These are phyloP conservation scores for Botryotinia convoluta DNA, from an alignment of 2,329 filamentous ascomycete species.

Conservation along the genomic window DNA sequence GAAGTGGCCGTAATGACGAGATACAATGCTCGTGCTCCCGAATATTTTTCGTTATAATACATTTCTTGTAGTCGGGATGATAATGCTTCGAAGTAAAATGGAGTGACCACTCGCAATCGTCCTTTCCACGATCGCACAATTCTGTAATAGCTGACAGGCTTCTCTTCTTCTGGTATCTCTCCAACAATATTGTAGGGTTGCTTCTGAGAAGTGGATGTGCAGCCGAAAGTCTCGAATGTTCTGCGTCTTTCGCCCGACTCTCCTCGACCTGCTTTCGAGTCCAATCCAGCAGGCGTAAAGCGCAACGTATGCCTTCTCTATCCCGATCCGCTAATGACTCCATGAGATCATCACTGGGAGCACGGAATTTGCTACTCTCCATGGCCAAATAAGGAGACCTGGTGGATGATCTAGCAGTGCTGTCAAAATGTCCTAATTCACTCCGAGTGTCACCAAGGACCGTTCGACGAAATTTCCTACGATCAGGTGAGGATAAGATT, in stretches of 20 bases:
- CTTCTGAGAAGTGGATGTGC: background rate
- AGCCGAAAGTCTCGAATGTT: background rate
- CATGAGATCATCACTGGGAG: background rate
- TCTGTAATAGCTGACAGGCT: background rate
- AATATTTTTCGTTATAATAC: background rate
- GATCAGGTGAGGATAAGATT: background rate
- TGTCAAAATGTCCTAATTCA: background rate
- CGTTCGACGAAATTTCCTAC: constrained; percentile 1
- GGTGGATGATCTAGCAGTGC: background rate
- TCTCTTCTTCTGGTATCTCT: background rate
- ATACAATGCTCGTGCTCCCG: constrained; percentile 12
- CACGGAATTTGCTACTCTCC: background rate
- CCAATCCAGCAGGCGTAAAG: background rate
- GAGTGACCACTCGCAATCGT: background rate
- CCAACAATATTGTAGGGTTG: background rate
- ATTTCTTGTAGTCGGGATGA: constrained; percentile 10
- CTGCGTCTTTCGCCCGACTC: background rate
- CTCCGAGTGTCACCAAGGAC: background rate
- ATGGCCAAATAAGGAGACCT: background rate
- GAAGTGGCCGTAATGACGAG: background rate
- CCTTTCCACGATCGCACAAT: background rate
- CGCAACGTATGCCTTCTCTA: background rate
- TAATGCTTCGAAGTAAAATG: constrained; percentile 3
- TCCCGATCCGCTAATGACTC: background rate
- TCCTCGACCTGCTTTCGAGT: background rate